Conservation (phyloP, 257 asterid genomes). For the Forsythia suspensa region DNA sequence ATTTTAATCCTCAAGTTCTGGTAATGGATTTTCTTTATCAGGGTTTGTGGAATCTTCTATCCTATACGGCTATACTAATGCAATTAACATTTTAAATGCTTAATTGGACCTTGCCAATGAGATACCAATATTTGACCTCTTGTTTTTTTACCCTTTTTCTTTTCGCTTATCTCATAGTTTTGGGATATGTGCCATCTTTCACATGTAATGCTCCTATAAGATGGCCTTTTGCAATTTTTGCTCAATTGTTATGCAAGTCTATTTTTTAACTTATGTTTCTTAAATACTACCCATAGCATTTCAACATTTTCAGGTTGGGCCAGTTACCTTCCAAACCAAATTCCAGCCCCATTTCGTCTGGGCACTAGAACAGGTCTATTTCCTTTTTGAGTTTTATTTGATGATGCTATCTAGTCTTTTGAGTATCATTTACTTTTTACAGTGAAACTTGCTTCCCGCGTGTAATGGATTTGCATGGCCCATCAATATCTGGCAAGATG, state of each 20-base stretch:
- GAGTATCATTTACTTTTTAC: neutral
- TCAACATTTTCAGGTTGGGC: conserved; percentile 73
- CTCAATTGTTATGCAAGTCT: neutral
- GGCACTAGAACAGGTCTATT: conserved; percentile 84
- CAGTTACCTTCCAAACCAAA: conserved; percentile 66
- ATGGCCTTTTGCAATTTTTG: neutral
- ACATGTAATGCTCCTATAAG: neutral
- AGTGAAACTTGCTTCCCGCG: neutral
- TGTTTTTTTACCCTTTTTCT: neutral
- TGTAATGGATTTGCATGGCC: neutral
- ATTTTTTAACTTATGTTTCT: neutral
- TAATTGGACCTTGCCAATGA: neutral
- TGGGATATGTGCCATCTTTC: neutral
- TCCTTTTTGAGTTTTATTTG: neutral
- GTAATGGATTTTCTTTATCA: neutral
- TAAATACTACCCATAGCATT: conserved; percentile 3
- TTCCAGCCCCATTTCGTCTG: conserved; percentile 85
- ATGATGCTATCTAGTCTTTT: neutral
- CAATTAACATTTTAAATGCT: neutral
- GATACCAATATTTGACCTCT: neutral
- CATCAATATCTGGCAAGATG: neutral
- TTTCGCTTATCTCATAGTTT: neutral
- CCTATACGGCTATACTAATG: neutral
- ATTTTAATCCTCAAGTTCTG: neutral
- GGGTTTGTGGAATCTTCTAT: neutral